Percentiles rank a stretch among this genome's conserved stretches.
Evolutionary conservation across 2,329 filamentous ascomycete genomes (phyloP).

Genomic region (Didymella pinodella): DNA sequence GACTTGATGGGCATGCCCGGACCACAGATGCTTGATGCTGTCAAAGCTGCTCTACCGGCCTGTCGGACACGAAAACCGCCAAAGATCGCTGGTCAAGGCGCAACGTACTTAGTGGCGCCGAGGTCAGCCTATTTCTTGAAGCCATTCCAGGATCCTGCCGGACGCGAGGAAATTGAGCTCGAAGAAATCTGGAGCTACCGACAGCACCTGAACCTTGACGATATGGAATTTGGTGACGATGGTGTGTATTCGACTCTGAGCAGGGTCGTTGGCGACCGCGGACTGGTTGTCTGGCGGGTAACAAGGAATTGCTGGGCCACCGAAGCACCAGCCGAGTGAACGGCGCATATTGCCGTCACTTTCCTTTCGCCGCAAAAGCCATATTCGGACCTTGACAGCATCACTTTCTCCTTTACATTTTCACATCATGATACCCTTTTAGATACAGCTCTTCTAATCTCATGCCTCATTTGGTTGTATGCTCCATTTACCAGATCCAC

Average conservation of each 20-base stretch:
- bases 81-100: constrained; percentile 62
- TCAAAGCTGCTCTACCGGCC: constrained; percentile 64
- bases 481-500: neutral
- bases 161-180: constrained; percentile 63
- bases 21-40: constrained; percentile 64
- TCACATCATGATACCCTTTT: constrained; percentile 29
- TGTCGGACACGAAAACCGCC: constrained; percentile 42
- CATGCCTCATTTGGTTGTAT: neutral
- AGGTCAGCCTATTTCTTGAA: constrained; percentile 75
- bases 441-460: constrained; percentile 21
- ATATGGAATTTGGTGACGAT: constrained; percentile 80
- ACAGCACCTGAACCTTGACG: constrained; percentile 78
- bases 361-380: neutral
- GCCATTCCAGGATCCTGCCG: constrained; percentile 51
- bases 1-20: constrained; percentile 78
- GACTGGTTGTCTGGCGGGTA: constrained; percentile 56
- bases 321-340: neutral
- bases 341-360: neutral
- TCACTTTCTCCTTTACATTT: constrained; percentile 13
- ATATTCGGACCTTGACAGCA: neutral
- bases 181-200: constrained; percentile 73
- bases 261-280: constrained; percentile 65
- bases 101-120: constrained; percentile 70
- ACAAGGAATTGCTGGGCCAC: constrained; percentile 48
- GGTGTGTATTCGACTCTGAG: constrained; percentile 75